Evolutionary conservation across 2,329 filamentous ascomycete genomes (phyloP).

Genomic region (Talaromyces sp.): DNA sequence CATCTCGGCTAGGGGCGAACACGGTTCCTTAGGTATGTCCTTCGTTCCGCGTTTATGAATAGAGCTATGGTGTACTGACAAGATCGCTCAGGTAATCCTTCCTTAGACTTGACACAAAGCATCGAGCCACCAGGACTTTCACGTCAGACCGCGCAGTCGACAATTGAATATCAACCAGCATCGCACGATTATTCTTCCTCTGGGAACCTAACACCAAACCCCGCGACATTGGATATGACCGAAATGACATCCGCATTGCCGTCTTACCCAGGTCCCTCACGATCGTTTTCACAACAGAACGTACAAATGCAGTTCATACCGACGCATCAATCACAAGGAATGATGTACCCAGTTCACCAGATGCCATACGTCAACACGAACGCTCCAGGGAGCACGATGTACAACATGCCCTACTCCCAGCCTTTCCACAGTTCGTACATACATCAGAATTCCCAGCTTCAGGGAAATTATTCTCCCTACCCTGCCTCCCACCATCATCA

Average conservation of each 20-base stretch:
- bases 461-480: slow-evolving; percentile 25
- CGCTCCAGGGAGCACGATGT: slow-evolving; percentile 23
- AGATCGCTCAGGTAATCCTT: neutral
- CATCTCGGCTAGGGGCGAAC: slow-evolving; percentile 14
- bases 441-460: slow-evolving; percentile 25
- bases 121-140: slow-evolving; percentile 4
- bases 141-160: slow-evolving; percentile 19
- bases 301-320: slow-evolving; percentile 29
- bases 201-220: slow-evolving; percentile 23
- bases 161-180: slow-evolving; percentile 23
- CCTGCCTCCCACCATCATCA: slow-evolving; percentile 22
- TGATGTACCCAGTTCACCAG: slow-evolving; percentile 30
- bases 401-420: slow-evolving; percentile 26
- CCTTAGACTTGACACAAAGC: slow-evolving; percentile 12
- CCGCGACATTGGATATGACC: slow-evolving; percentile 29
- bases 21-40: slow-evolving; percentile 17
- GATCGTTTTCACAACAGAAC: slow-evolving; percentile 27
- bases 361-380: slow-evolving; percentile 18
- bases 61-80: neutral
- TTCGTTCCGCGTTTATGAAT: slow-evolving; percentile 5
- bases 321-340: slow-evolving; percentile 25
- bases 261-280: slow-evolving; percentile 18
- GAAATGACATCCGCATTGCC: slow-evolving; percentile 32
- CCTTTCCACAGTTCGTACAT: slow-evolving; percentile 29
- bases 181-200: slow-evolving; percentile 21